These are phyloP conservation scores for Petrea volubilis DNA, from an alignment of 257 asterid genomes.

Conservation along the genomic window DNA sequence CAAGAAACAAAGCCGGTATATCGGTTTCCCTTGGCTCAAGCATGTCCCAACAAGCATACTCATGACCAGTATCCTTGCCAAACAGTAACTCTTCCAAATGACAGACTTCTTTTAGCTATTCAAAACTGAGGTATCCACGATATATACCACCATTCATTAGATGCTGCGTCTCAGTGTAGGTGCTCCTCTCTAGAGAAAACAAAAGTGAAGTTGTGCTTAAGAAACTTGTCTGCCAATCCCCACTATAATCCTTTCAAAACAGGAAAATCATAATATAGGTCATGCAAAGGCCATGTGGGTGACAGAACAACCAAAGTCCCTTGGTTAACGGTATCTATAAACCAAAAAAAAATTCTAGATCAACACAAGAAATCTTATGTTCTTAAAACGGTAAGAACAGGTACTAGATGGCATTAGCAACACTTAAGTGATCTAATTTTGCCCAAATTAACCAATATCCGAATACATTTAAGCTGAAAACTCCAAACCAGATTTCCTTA, in stretches of 20 bases:
- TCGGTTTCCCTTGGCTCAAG: conserved; percentile 83
- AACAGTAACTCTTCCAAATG: conserved; percentile 27
- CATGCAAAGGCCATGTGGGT: neutral
- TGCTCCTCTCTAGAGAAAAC: conserved; percentile 21
- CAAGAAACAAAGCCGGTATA: conserved; percentile 57
- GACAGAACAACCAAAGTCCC: conserved; percentile 4
- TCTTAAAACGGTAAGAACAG: too few species aligned
- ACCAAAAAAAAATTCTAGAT: neutral
- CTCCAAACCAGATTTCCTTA: neutral
- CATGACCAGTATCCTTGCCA: conserved; percentile 51
- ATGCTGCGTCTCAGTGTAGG: conserved; percentile 17
- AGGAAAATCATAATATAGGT: neutral
- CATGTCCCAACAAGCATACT: conserved; percentile 74
- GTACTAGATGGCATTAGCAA: too few species aligned
- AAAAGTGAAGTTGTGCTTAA: conserved; percentile 12
- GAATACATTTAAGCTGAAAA: neutral
- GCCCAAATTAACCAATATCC: neutral
- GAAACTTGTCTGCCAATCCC: neutral
- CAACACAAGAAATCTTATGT: neutral
- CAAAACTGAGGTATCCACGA: neutral
- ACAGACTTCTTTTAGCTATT: conserved; percentile 29
- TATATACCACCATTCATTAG: conserved; percentile 3
- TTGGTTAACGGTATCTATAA: neutral
- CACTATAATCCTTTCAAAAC: neutral
- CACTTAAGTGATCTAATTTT: neutral